These are phyloP conservation scores for Penicillium dipodomyicola DNA, from an alignment of 495 filamentous ascomycete genomes.

Conservation along the genomic window DNA sequence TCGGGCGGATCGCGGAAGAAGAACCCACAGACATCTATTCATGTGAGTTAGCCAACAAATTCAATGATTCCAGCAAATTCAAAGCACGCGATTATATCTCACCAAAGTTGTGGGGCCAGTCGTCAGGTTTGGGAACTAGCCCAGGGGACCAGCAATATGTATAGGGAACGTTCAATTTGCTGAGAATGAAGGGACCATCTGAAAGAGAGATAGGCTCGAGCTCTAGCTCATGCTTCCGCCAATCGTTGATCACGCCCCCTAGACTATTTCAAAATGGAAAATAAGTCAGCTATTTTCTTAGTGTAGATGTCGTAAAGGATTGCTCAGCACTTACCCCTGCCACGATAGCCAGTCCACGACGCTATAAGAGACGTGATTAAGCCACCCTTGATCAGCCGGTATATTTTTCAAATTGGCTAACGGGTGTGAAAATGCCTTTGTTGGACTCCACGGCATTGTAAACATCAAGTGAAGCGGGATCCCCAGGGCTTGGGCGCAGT, in stretches of 20 bases:
- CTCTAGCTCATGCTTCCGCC: slow-evolving; percentile 36
- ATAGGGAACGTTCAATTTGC: slow-evolving; percentile 27
- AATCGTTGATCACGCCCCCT: slow-evolving; percentile 52
- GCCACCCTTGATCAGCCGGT: slow-evolving; percentile 35
- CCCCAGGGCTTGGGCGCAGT: slow-evolving; percentile 38
- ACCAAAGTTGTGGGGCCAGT: background rate
- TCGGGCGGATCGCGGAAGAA: slow-evolving; percentile 49
- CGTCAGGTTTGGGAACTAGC: background rate
- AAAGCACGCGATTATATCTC: background rate
- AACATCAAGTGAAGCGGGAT: slow-evolving; percentile 59
- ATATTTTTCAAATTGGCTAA: slow-evolving; percentile 48
- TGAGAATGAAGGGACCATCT: slow-evolving; percentile 16
- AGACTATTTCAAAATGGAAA: slow-evolving; percentile 24
- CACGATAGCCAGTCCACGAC: slow-evolving; percentile 57
- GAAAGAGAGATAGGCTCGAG: slow-evolving; percentile 39
- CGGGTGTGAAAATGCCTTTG: slow-evolving; percentile 50
- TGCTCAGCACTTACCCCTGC: slow-evolving; percentile 45
- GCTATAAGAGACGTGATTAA: slow-evolving; percentile 53
- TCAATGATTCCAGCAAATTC: background rate
- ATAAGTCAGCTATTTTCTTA: background rate
- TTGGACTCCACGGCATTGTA: slow-evolving; percentile 54
- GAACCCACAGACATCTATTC: slow-evolving; percentile 53
- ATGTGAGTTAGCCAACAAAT: background rate
- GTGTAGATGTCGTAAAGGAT: background rate
- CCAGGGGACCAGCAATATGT: slow-evolving; percentile 59